Base-by-base conservation (phyloP, 176 grass and related monocot genomes). In the Aegilops umbellulata region DNA sequence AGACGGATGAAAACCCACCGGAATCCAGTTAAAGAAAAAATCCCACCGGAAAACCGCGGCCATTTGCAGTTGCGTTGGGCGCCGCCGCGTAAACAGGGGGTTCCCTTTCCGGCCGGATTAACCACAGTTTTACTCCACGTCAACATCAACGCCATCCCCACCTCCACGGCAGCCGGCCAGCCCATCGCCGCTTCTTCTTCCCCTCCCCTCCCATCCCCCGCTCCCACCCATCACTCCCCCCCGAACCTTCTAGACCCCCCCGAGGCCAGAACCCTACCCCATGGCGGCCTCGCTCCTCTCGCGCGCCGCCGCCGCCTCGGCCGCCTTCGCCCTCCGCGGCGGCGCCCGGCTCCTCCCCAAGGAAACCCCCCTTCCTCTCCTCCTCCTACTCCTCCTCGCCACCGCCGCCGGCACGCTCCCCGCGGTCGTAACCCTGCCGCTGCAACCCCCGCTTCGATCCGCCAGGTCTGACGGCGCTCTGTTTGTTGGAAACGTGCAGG, bases 361-460 rank as follows among this genome's bases (percentile, higher is more conserved):
- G 92, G 94, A 97, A 97, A 85, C 80, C 75, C 86, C 60, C 70
- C 90, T 94, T 94, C 82, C 75, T 51, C 80, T 64, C 0, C 64
- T 82, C 19, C 39, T 65, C 0, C 10, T 74, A 0, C n/a, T 80
- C 0, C 7, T 55, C 4, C 26, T 76, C 44, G 0, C 60, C 66
- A 0, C 23, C 87, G 32, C 63, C 83, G 19, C 82, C 81, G 87
- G 82, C 79, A 83, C 84, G 74, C 89, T 81, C 69, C 86, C 47
- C 85, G 82, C 85, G 87, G 84, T 84, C 89, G 81, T 83, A 81
- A 47, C 16, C 85, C 77, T 64, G 83, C 87, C 66, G 74, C 79
- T 34, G 44, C 1, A 11, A 6, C 61, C 81, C 41, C 44, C 27
- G 8, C 9, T 55, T 8, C 38, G 60, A 11, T 79, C 55, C 57